Evolutionary conservation across 345 rosid species (phyloP), one percentile per base, ranked within the genome.

Genomic region (Acer saccharum): DNA sequence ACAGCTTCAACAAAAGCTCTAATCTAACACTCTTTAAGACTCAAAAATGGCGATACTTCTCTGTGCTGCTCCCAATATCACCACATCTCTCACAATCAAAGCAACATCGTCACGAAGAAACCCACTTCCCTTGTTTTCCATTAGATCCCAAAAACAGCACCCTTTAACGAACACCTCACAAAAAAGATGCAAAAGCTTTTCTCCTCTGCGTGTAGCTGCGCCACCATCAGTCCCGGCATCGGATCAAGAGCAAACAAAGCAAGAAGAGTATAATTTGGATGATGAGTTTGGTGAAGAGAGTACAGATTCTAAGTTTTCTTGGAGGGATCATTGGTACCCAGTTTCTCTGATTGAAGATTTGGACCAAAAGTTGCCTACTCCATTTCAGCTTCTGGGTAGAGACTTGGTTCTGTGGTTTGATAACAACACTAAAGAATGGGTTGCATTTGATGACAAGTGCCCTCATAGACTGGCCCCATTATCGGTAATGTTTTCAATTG

Each of bases 271-370:
- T 58, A 46, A n/a, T 4, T 72, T 82, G 14, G 88, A 82, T 75
- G 91, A 87, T 41, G 97, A 88, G 4, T 61, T 58, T 68, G 86
- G 87, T 69, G 84, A 88, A 69, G 92, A 90, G 83, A 85, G 89
- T 63, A 78, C 77, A 74, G 89, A 76, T 41, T 83, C 87, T 35
- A 93, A 88, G 81, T 94, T 96, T 71, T 81, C 90, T 20, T 96
- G 98, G 99, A 90, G 93, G 84, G 98, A 96, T 81, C 97, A 96
- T 68, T 96, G 99, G 99, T 94, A 96, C 81, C 97, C 97, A 3
- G 95, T 94, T 84, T 96, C 99, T 54, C 84, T 94, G 68, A 75
- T 92, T 20, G 97, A 92, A 78, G 98, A 96, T 81, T 86, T 94
- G 90, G 95, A 96, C 84, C 95, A 90, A 66, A 58, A 72, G 39